A percentile compares a stretch with the other conserved stretches of the same genome.
Conservation (phyloP, 202 grass and related monocot species). For the Carex sylvatica region DNA sequence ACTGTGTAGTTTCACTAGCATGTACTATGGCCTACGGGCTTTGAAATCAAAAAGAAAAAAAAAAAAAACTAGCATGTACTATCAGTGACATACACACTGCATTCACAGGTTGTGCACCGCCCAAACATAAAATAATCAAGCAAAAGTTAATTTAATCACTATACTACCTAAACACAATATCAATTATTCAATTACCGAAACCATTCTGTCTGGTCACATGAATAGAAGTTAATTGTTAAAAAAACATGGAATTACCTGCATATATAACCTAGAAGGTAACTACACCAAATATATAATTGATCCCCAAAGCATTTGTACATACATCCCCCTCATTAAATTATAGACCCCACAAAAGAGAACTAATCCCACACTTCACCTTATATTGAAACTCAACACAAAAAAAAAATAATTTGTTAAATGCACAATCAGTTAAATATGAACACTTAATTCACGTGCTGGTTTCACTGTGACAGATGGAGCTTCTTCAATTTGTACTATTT, state of each 20-base stretch:
- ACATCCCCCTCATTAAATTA: neutral
- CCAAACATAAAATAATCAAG: neutral
- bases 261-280: neutral
- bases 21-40: too few species aligned
- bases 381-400: neutral
- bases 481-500: conserved; percentile 86
- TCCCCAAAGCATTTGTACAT: neutral
- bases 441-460: neutral
- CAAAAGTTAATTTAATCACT: neutral
- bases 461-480: conserved; percentile 33
- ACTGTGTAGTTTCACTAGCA: neutral
- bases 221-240: neutral
- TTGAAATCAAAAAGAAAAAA: too few species aligned
- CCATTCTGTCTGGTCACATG: neutral
- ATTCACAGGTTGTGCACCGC: neutral
- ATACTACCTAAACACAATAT: neutral
- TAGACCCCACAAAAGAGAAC: neutral
- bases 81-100: neutral
- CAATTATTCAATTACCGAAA: neutral
- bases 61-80: neutral
- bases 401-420: neutral
- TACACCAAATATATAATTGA: neutral
- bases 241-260: neutral
- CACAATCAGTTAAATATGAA: neutral
- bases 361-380: neutral